Base-by-base conservation (phyloP, 805 yeast genomes). In the Cyberlindnera nakhonratchasimensis region DNA sequence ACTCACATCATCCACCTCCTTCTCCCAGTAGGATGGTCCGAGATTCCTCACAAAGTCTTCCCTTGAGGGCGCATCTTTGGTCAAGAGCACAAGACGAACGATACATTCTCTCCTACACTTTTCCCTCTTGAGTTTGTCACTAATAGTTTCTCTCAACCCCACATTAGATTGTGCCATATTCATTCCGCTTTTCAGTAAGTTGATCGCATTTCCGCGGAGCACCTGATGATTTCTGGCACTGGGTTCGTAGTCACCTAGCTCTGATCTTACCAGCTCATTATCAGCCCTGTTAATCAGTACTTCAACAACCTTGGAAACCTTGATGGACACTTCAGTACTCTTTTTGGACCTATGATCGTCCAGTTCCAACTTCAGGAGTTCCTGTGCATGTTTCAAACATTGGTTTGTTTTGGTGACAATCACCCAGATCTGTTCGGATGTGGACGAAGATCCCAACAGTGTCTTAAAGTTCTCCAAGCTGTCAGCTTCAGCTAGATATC, bases 271-370 rank as follows among this genome's bases (percentile, higher is more conserved):
- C 12, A 55, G 29, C 29, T 58, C 62, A 36, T 54, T 54, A 24
- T 58, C 62, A 1, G 59, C 54, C 21, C 62, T 49, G 23, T 40
- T 45, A 8, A 57, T 46, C 29, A 58, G 35, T 1, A 57, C 46
- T 32, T 57, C 53, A 0, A 54, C 45, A 8, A 55, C 44, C 34
- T 55, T 57, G n/a, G 37, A 30, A 10, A 54, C 51, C 14, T 42
- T 42, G 2, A 35, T 20, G 1, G 62, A 58, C 2, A 57, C 49
- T 18, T 40, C 37, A 4, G 53, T 19, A 3, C 50, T 42, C 30
- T 51, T 51, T 2, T 6, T 11, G 4, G 37, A 29, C 6, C 47
- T 37, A 6, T 51, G 37, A 2, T 22, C 21, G n/a, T 43, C 48
- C 14, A 57, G 31, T 18, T 54, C 56, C 2, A 3, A 2, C 14